Percentiles rank a stretch among this genome's conserved stretches.
phyloP scores from a whole-genome alignment of 495 filamentous ascomycete species.

The Podospora bellae-mahoneyi region DNA sequence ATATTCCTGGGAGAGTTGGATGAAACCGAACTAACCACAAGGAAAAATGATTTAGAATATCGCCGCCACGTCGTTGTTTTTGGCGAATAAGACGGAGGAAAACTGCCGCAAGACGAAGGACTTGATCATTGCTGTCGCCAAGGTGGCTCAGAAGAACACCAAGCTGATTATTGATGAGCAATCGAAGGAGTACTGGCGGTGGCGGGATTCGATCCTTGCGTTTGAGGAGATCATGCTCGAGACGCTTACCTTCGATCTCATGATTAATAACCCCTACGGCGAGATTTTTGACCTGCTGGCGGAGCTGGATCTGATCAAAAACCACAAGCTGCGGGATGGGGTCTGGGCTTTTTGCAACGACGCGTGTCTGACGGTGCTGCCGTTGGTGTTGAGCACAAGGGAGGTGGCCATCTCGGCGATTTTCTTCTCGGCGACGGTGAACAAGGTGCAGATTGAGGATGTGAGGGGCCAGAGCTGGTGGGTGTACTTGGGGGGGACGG shows the following conservation, averaged over 20 bases:
- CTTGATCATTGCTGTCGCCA: constrained; percentile 84
- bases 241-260: constrained; percentile 87
- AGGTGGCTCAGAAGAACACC: constrained; percentile 89
- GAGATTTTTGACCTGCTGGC: constrained; percentile 73
- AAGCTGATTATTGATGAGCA: constrained; percentile 88
- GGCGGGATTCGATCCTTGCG: constrained; percentile 86
- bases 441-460: constrained; percentile 65
- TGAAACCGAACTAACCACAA: too few species aligned
- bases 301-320: constrained; percentile 63
- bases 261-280: constrained; percentile 78
- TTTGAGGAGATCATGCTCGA: constrained; percentile 92
- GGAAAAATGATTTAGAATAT: constrained; percentile 51
- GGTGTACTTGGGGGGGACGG: constrained; percentile 63
- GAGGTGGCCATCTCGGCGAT: constrained; percentile 82
- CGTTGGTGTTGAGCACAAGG: constrained; percentile 72
- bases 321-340: constrained; percentile 73
- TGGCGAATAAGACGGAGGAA: constrained; percentile 96
- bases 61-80: constrained; percentile 83
- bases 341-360: constrained; percentile 94
- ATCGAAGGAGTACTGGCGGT: constrained; percentile 93
- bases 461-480: constrained; percentile 83
- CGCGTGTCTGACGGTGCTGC: constrained; percentile 74
- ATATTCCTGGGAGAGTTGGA: background rate
- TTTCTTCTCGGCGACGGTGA: constrained; percentile 73
- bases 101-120: constrained; percentile 92